Evolutionary conservation across 192 early-diverging fungal species (phyloP).

Genomic region (Oehlia diaphana): DNA sequence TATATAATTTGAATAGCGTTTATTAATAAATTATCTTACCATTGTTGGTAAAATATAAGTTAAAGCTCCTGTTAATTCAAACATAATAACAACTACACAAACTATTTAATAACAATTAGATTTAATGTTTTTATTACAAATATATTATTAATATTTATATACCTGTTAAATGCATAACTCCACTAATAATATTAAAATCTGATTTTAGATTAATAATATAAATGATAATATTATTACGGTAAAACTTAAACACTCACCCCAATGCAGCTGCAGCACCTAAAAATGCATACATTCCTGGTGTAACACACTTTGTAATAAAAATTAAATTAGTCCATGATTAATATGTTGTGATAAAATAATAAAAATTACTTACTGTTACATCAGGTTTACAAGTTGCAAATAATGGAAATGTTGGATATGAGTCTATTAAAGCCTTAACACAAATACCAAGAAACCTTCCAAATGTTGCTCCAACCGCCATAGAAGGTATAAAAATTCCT

Average conservation of each 20-base stretch:
- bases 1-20: not conserved
- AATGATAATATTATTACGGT: not conserved
- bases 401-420: slow-evolving; percentile 62
- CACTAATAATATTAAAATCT: slow-evolving; percentile 19
- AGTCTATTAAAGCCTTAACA: slow-evolving; percentile 64
- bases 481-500: slow-evolving; percentile 92
- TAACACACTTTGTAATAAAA: slow-evolving; percentile 67
- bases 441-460: slow-evolving; percentile 89
- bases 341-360: not conserved
- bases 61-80: slow-evolving; percentile 94
- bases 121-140: not conserved
- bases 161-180: slow-evolving; percentile 43
- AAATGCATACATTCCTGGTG: slow-evolving; percentile 93
- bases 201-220: not conserved
- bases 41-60: slow-evolving; percentile 82
- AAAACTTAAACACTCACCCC: slow-evolving; percentile 23
- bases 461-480: slow-evolving; percentile 91
- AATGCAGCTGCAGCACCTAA: slow-evolving; percentile 90
- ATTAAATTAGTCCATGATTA: not conserved
- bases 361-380: slow-evolving; percentile 39
- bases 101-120: slow-evolving; percentile 37
- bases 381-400: slow-evolving; percentile 81
- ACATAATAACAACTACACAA: slow-evolving; percentile 95
- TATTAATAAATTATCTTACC: slow-evolving; percentile 20
- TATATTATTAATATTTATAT: not conserved